Base-by-base conservation (phyloP, 257 asterid species). In the Rhazya stricta region DNA sequence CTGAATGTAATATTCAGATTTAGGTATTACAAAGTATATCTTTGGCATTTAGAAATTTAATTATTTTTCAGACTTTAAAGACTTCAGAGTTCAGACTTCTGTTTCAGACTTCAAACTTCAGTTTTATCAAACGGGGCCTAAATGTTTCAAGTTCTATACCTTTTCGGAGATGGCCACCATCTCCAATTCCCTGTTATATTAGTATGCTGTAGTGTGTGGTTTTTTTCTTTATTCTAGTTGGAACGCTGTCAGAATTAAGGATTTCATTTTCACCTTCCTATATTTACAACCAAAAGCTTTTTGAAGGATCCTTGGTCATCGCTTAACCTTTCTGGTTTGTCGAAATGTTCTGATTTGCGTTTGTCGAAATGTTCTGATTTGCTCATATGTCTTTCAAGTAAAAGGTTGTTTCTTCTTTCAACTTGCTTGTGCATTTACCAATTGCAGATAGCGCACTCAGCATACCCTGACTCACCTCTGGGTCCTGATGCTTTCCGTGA, bases 401-500 rank as follows among this genome's bases (percentile, higher is more conserved):
- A 15, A 60, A 29, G 39, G 12, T 29, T 60, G 12, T 36, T 72
- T 81, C 48, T n/a, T n/a, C n/a, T n/a, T n/a, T n/a, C n/a, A 73
- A 60, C 34, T 58, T 68, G 41, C 29, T 69, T 69, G 70, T 66
- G 39, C 77, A 71, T 78, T 43, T 81, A 62, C 74, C 61, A 67
- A 79, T 71, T 83, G 69, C 87, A 92, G 99, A 87, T 85, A 67
- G 88, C 94, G 77, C 98, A 95, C 88, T 92, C 99, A 34, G 84
- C 96, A 75, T 92, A 87, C 83, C 96, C 99, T 75, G 96, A 92
- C 78, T 92, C 99, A 62, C 99, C 99, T 80, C 87, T 95, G 79
- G 99, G 99, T 72, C 97, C 98, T 43, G 99, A 95, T 84, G 98
- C 99, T 77, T 95, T 82, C 79, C 89, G 34, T 73, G 99, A 95